phyloP scores from a whole-genome alignment of 1,139 yeast species.

The Hyphopichia wangnamkhiaoensis region DNA sequence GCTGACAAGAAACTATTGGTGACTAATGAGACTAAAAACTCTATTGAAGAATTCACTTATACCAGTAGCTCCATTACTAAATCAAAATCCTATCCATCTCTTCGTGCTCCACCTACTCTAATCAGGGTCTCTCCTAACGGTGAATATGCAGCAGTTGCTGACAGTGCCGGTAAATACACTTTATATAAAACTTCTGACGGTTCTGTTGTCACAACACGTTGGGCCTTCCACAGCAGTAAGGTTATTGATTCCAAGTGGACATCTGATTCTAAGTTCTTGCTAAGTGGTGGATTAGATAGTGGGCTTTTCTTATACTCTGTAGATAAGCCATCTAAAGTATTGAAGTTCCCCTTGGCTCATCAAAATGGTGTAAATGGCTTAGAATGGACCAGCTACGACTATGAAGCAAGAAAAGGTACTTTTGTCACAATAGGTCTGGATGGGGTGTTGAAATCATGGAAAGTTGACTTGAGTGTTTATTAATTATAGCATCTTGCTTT shows the following conservation, averaged over 20 bases:
- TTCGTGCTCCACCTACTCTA: slow-evolving; percentile 62
- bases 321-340: slow-evolving; percentile 71
- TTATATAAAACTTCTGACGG: slow-evolving; percentile 60
- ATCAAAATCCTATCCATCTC: slow-evolving; percentile 37
- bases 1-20: slow-evolving; percentile 46
- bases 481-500: not conserved
- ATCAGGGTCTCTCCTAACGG: slow-evolving; percentile 74
- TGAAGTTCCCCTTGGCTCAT: slow-evolving; percentile 78
- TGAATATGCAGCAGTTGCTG: slow-evolving; percentile 78
- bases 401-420: slow-evolving; percentile 31
- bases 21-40: slow-evolving; percentile 47
- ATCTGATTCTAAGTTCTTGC: slow-evolving; percentile 66
- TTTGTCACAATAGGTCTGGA: slow-evolving; percentile 79
- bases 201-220: slow-evolving; percentile 74
- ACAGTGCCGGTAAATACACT: slow-evolving; percentile 78
- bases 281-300: slow-evolving; percentile 83
- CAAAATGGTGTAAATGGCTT: slow-evolving; percentile 82
- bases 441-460: slow-evolving; percentile 79
- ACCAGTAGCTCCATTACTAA: slow-evolving; percentile 15
- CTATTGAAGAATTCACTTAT: slow-evolving; percentile 28
- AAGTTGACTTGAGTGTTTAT: slow-evolving; percentile 33
- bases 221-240: slow-evolving; percentile 93
- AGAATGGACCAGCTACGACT: slow-evolving; percentile 55
- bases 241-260: slow-evolving; percentile 82
- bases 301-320: slow-evolving; percentile 79